These are phyloP conservation scores for Chenopodium album DNA, from an alignment of 148 eudicot genomes.

Conservation along the genomic window DNA sequence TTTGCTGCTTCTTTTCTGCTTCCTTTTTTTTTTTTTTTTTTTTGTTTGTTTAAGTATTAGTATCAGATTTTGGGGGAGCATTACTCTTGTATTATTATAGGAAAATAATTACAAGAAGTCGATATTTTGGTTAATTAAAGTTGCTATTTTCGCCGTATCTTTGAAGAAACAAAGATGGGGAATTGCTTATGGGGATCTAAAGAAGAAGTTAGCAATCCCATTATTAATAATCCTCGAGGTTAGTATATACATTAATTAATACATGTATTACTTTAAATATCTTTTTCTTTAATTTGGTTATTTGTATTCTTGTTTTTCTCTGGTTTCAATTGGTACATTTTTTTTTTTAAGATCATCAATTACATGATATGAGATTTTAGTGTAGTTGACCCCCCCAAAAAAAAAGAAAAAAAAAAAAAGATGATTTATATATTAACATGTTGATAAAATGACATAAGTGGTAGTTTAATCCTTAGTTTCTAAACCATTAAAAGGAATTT, in stretches of 20 bases:
- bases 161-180: slow-evolving; percentile 42
- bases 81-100: neutral
- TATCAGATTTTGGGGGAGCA: neutral
- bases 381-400: neutral
- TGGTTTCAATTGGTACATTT: too few relatives aligned
- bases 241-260: neutral
- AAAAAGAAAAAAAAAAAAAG: neutral
- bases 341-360: neutral
- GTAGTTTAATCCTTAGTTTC: too few relatives aligned
- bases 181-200: slow-evolving; percentile 57
- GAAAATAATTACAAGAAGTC: neutral
- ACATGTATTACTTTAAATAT: too few relatives aligned
- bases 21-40: neutral
- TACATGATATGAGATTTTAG: neutral
- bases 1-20: slow-evolving; percentile 1
- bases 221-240: slow-evolving; percentile 30
- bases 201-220: slow-evolving; percentile 28
- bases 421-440: neutral
- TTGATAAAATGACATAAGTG: too few relatives aligned
- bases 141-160: neutral
- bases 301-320: neutral
- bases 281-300: neutral
- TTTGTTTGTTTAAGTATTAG: neutral
- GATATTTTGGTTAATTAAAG: neutral
- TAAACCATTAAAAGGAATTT: too few relatives aligned